Conservation (phyloP, 73 alveolate genomes). For the Blepharisma japonicum region DNA sequence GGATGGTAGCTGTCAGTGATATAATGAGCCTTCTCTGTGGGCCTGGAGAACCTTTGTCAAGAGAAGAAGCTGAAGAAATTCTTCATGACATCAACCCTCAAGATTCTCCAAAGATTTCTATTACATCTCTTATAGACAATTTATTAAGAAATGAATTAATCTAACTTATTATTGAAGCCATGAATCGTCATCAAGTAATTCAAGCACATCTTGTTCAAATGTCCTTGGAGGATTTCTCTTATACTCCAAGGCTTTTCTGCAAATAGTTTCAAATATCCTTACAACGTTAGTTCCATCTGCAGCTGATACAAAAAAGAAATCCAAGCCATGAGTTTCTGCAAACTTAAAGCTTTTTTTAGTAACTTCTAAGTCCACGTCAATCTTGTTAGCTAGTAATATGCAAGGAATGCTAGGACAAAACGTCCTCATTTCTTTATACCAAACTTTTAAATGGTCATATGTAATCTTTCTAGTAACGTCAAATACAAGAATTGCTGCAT, state of each 20-base stretch:
- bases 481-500: conserved; percentile 78
- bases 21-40: not conserved
- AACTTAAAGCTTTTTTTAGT: conserved; percentile 72
- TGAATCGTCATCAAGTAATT: conserved; percentile 53
- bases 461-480: conserved; percentile 79
- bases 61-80: conserved; percentile 1
- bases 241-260: conserved; percentile 46
- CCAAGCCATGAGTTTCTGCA: conserved; percentile 70
- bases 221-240: conserved; percentile 65
- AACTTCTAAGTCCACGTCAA: conserved; percentile 72
- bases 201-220: conserved; percentile 62
- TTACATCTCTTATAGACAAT: too few species aligned
- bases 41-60: not conserved
- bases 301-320: conserved; percentile 79
- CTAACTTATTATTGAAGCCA: not conserved
- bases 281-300: conserved; percentile 89
- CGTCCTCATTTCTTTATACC: conserved; percentile 81
- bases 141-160: too few species aligned
- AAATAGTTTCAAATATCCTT: conserved; percentile 66
- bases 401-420: conserved; percentile 82
- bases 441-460: conserved; percentile 63
- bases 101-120: too few species aligned
- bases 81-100: too few species aligned
- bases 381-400: conserved; percentile 77
- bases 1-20: not conserved